phyloP scores from a whole-genome alignment of 2,329 filamentous ascomycete species.

The Claviceps sp. region DNA sequence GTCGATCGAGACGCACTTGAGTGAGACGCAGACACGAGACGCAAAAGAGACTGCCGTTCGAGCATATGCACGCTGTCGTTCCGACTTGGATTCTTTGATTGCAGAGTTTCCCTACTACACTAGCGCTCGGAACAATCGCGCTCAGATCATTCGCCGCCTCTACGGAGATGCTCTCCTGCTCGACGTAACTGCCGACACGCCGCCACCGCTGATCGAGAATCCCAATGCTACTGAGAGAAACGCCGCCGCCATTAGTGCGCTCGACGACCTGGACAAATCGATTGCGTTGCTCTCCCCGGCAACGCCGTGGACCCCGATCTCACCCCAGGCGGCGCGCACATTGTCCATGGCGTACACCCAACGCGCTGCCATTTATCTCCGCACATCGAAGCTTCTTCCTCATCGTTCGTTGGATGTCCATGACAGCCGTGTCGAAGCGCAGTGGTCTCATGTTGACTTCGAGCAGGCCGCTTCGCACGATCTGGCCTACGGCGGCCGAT shows the following conservation, averaged over 20 bases:
- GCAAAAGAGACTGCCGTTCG: constrained; percentile 23
- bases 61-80: constrained; percentile 34
- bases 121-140: constrained; percentile 61
- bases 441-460: constrained; percentile 41
- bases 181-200: constrained; percentile 20
- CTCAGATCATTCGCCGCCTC: constrained; percentile 49
- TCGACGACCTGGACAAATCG: constrained; percentile 43
- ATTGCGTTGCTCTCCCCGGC: constrained; percentile 45
- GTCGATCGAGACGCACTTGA: constrained; percentile 38
- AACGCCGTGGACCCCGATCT: constrained; percentile 38
- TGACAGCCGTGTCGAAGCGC: constrained; percentile 27
- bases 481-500: constrained; percentile 50
- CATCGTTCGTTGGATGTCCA: constrained; percentile 25
- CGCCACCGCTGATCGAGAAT: constrained; percentile 27
- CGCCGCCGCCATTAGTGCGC: constrained; percentile 24
- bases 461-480: constrained; percentile 50
- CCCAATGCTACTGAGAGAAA: constrained; percentile 24
- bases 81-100: constrained; percentile 42
- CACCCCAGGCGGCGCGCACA: constrained; percentile 49
- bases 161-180: constrained; percentile 49
- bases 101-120: constrained; percentile 49
- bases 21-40: constrained; percentile 24
- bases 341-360: constrained; percentile 61
- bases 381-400: constrained; percentile 37
- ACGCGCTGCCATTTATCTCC: constrained; percentile 50